phyloP scores from a whole-genome alignment of 1,284 basidiomycete genomes.

The Ustilago sp. region DNA sequence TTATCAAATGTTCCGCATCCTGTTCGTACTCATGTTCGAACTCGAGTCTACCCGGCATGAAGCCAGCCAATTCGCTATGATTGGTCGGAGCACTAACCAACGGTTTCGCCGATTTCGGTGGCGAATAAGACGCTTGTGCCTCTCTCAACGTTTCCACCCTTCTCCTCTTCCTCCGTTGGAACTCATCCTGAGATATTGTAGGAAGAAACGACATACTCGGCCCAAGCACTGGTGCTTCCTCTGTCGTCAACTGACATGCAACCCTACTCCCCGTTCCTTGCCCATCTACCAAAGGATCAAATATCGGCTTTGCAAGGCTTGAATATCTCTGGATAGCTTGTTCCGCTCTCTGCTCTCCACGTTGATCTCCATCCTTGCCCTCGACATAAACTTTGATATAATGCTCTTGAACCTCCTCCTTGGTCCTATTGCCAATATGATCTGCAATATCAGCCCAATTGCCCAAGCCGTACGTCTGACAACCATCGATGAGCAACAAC shows the following conservation, averaged over 20 bases:
- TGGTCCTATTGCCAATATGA: constrained; percentile 92
- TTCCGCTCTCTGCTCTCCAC: constrained; percentile 56
- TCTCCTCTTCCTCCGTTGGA: constrained; percentile 63
- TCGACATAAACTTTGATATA: constrained; percentile 85
- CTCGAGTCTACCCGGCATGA: constrained; percentile 94
- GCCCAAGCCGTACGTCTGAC: constrained; percentile 88
- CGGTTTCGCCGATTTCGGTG: constrained; percentile 73
- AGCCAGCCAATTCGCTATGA: constrained; percentile 87
- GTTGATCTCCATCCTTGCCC: constrained; percentile 60
- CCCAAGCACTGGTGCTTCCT: constrained; percentile 61
- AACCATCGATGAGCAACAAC: constrained; percentile 88
- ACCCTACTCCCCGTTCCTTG: constrained; percentile 49
- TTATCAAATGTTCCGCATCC: constrained; percentile 93
- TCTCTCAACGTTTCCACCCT: constrained; percentile 63
- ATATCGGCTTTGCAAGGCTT: constrained; percentile 15
- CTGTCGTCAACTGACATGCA: constrained; percentile 35
- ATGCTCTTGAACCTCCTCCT: constrained; percentile 92
- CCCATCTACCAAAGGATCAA: constrained; percentile 38
- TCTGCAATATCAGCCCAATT: constrained; percentile 98
- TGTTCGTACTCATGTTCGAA: constrained; percentile 94
- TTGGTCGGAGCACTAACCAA: constrained; percentile 93
- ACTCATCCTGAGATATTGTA: constrained; percentile 60
- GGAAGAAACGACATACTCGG: constrained; percentile 59
- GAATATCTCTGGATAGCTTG: constrained; percentile 37
- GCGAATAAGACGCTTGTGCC: constrained; percentile 59